Percentiles rank a stretch among this genome's conserved stretches.
Conservation (phyloP, 345 rosid genomes). For the Salix suchowensis region DNA sequence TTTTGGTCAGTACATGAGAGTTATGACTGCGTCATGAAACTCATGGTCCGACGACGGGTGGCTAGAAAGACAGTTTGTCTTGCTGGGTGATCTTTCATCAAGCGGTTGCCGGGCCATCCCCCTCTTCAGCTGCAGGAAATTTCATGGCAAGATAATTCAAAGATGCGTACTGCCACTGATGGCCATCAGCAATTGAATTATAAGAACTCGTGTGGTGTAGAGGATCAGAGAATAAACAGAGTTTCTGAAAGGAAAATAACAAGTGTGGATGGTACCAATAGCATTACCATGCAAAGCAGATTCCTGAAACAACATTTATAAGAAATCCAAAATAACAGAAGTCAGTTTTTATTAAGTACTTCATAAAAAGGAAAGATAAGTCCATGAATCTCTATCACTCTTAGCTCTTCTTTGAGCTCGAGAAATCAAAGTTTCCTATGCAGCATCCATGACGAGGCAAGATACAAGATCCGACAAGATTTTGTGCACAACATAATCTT, state of each 20-base stretch:
- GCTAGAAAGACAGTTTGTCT: neutral
- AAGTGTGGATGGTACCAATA: neutral
- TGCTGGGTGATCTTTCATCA: neutral
- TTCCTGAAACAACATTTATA: neutral
- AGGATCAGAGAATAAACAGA: neutral
- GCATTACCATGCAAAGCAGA: neutral
- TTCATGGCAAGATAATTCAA: neutral
- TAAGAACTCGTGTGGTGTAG: neutral
- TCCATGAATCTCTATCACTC: neutral
- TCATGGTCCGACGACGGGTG: neutral
- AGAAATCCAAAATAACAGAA: neutral
- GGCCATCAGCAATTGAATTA: neutral
- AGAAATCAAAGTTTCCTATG: neutral
- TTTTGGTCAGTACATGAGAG: neutral
- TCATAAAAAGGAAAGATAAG: neutral
- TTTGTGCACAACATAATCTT: neutral
- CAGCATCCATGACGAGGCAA: neutral
- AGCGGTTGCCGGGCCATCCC: neutral
- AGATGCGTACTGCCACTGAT: neutral
- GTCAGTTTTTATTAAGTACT: neutral
- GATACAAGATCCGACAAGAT: neutral
- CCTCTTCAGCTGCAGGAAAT: neutral
- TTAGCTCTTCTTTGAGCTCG: neutral
- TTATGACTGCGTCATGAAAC: neutral
- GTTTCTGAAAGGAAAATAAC: neutral